Evolutionary conservation across 2,329 filamentous ascomycete species (phyloP), one percentile per base, ranked within the genome.

Genomic region (Lasiodiplodia hormozganensis): DNA sequence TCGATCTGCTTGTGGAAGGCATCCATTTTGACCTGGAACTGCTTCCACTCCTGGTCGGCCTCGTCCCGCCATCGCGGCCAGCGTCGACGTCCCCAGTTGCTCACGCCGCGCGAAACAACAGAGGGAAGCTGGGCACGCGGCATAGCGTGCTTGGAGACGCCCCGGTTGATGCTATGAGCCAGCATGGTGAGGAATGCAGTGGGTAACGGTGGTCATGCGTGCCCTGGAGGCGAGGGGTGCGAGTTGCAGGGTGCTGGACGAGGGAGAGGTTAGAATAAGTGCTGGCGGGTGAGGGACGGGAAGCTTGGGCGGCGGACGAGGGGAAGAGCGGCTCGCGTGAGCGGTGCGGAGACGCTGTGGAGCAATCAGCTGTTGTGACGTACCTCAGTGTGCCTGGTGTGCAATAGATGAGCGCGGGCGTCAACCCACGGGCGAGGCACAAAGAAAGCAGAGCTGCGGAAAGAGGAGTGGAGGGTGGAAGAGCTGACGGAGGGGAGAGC

Each of bases 1-100:
- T 80, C 75, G 40, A 83, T 62, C 31, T 71, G 69, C 70, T 62
- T 60, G 43, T 62, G 56, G 38, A 68, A 68, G 28, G 36, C 25
- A 14, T 68, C 66, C 56, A 68, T 56, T 18, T 51, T 49, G n/a
- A n/a, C 21, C 28, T 68, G 56, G 23, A 68, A 56, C 25, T 56
- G 56, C 47, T 36, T 34, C 56, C 56, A 68, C 49, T 68, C 66
- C n/a, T 62, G 56, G 34, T 68, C 57, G 36, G 38, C 28, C 36
- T 68, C 66, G 11, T 52, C 56, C 16, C 38, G 28, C 66, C 66
- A 68, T 53, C 66, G 56, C 16, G 66, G 66, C 66, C 66, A 68
- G 8, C 66, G 49, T n/a, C 57, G 47, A 16, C 66, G 62, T 18
- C 66, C 66, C 66, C 66, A 68, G 25, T 52, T 53, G 49, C 56